Evolutionary conservation across 805 yeast genomes (phyloP), one percentile per base, ranked within the genome.

Genomic region (Yarrowia alimentaria): DNA sequence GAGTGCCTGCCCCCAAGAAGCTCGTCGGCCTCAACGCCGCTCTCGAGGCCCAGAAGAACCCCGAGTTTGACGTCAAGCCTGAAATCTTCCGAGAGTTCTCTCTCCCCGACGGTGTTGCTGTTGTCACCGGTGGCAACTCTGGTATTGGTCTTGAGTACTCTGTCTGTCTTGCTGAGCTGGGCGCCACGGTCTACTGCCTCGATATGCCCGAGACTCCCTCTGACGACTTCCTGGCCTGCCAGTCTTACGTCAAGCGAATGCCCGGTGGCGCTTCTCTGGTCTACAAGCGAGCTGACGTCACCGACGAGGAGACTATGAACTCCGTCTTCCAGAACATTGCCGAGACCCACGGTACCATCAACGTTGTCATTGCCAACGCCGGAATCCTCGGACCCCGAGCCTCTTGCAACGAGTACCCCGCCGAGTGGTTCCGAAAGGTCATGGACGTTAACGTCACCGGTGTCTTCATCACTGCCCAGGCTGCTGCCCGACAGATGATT

Each of bases 291-390:
- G 42, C 58, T 0, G 93, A 87, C 61, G 74, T 87, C 5, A 63
- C 82, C 0, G 72, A 77, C 12, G 64, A 66, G 2, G 54, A 56
- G 1, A 66, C 70, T 0, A 60, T 73, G 6, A 55, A 61, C 2
- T 54, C 61, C 5, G 71, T 80, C 1, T 67, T 85, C 10, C 62
- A 66, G 0, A 43, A 64, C 13, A 78, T 86, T 1, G 59, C 77
- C 6, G 56, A 60, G 5, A 69, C 68, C 45, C 81, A 76, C 61
- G 87, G 88, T 1, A 65, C 65, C 14, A 66, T 88, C 30, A 79
- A 85, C 61, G 74, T 85, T 0, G 60, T 85, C 13, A 72, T 87
- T 32, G 82, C 86, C 26, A 86, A 87, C 64, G 95, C 95, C 1
- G 95, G 95, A 5, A 56, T 64, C 12, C 72, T 74, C 0, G 66